A percentile compares a stretch with the other conserved stretches of the same genome.
These are phyloP conservation scores for Microcyclosporella mali DNA, from an alignment of 2,329 filamentous ascomycete genomes.

Conservation along the genomic window DNA sequence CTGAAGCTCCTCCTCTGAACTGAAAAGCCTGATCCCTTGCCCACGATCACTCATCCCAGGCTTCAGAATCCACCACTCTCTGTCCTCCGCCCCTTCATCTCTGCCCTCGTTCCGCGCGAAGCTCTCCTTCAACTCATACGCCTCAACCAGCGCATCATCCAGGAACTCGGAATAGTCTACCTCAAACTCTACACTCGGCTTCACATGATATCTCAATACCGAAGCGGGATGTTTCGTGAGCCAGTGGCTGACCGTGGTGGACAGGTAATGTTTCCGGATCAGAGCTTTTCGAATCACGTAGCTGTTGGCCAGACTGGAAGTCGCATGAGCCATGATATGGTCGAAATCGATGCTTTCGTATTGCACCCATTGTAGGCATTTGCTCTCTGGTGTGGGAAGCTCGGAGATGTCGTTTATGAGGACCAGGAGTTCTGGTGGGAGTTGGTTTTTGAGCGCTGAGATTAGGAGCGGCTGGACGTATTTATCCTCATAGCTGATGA, in stretches of 20 bases:
- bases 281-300: slow-evolving; percentile 95
- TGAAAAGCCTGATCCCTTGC: slow-evolving; percentile 87
- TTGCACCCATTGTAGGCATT: slow-evolving; percentile 69
- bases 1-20: slow-evolving; percentile 74
- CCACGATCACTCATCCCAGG: slow-evolving; percentile 96
- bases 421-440: slow-evolving; percentile 44
- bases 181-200: slow-evolving; percentile 78
- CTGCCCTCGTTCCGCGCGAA: slow-evolving; percentile 59
- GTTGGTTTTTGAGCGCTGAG: slow-evolving; percentile 58
- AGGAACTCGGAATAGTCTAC: slow-evolving; percentile 95
- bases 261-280: slow-evolving; percentile 92
- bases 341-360: slow-evolving; percentile 89
- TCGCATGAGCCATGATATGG: slow-evolving; percentile 57
- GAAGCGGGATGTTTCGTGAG: slow-evolving; percentile 72
- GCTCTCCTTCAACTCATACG: slow-evolving; percentile 74
- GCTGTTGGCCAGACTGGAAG: slow-evolving; percentile 68
- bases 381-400: slow-evolving; percentile 41
- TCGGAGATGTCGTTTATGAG: slow-evolving; percentile 49
- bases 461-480: slow-evolving; percentile 87
- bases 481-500: slow-evolving; percentile 76
- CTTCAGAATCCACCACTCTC: slow-evolving; percentile 96
- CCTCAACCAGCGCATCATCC: slow-evolving; percentile 82
- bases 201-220: slow-evolving; percentile 63
- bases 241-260: slow-evolving; percentile 78
- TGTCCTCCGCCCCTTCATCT: slow-evolving; percentile 29